Evolutionary conservation across 306 rosid species (phyloP), one percentile per base, ranked within the genome.

Genomic region (Trifolium dubium): DNA sequence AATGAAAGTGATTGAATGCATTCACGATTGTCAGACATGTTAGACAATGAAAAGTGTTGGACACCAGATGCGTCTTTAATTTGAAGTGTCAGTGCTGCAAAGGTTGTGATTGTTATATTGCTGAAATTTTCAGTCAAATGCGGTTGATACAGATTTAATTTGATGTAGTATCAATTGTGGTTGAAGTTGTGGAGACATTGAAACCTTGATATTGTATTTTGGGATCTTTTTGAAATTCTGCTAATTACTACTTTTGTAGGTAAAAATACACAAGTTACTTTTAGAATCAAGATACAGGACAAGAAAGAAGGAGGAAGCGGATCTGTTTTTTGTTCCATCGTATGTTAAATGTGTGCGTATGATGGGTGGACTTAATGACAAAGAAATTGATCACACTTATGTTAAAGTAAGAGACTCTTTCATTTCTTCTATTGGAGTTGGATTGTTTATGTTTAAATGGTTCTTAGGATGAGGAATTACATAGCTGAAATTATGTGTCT

Each of bases 291-390:
- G 75, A 67, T 85, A 81, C 40, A 82, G 96, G 71, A 92, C 97
- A 0, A 64, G 58, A 72, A 94, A 80, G 79, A 94, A 94, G 77
- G 96, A 89, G 72, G 96, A 94, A 73, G 96, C 99, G 0, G 96
- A 92, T 84, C 67, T 94, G 44, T 94, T 94, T 85, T 94, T 94
- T 31, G 99, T 94, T 44, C 99, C 99, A 0, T 74, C 96, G 0
- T 94, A 94, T 83, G 80, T 85, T 13, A 94, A 94, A 87, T 94
- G 99, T 53, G 96, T 83, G 9, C 81, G 96, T n/a, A 88, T 92
- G 96, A 80, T 84, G 82, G 96, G 99, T 60, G 97, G 99, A 46
- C 94, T 93, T 69, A 85, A 69, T 15, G 99, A 94, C 73, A 92
- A 90, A 75, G 97, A 94, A 86, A 94, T 94, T 63, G 86, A 88